A percentile compares a stretch with the other conserved stretches of the same genome.
Conservation (phyloP, 169 alveolate genomes). For the Plasmodium fragile region DNA sequence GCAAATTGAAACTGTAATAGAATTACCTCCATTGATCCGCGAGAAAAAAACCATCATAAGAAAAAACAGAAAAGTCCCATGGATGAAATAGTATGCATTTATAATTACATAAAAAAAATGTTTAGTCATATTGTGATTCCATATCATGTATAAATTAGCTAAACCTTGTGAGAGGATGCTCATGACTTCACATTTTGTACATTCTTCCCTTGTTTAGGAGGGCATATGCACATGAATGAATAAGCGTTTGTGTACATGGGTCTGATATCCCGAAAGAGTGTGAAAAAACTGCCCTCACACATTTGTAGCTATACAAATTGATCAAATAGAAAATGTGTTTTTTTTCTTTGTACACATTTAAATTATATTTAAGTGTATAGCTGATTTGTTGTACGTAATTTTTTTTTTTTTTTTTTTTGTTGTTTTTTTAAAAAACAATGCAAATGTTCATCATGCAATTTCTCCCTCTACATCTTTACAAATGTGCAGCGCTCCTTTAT, state of each 20-base stretch:
- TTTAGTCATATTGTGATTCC: neutral
- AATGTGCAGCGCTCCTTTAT: neutral
- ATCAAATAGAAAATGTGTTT: neutral
- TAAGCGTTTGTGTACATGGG: neutral
- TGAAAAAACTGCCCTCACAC: neutral
- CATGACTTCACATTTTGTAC: neutral
- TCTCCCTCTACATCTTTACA: neutral
- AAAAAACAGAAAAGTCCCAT: constrained; percentile 47
- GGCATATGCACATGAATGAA: neutral
- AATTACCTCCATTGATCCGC: constrained; percentile 38
- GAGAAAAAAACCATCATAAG: constrained; percentile 50
- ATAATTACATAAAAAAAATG: constrained; percentile 3
- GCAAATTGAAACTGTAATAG: constrained; percentile 49
- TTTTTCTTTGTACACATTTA: neutral
- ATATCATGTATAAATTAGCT: neutral
- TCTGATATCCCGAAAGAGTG: neutral
- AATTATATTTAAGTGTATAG: neutral
- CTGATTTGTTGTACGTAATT: neutral
- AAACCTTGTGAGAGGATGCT: neutral
- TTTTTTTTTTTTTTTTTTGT: neutral
- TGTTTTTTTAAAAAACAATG: neutral
- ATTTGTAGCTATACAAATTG: neutral
- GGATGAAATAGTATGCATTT: constrained; percentile 62
- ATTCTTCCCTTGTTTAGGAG: neutral
- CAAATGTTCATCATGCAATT: neutral